Conservation (phyloP, 306 rosid species). For the Pachyrhizus erosus region DNA sequence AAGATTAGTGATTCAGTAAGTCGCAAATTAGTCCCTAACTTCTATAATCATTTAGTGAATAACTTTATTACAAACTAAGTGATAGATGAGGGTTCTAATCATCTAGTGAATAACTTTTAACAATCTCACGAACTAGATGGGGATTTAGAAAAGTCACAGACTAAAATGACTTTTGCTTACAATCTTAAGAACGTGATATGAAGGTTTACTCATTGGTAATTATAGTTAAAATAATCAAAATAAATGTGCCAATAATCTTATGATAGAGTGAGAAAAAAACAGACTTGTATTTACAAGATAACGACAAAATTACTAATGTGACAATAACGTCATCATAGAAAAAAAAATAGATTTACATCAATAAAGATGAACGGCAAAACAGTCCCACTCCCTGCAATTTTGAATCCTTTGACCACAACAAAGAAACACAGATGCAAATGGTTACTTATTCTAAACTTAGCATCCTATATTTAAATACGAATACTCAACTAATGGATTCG, state of each 20-base stretch:
- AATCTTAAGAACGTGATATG: neutral
- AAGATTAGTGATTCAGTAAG: neutral
- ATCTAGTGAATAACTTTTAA: neutral
- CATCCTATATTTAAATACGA: neutral
- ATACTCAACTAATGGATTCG: neutral
- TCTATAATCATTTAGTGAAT: neutral
- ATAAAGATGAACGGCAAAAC: neutral
- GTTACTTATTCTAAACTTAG: neutral
- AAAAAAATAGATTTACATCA: neutral
- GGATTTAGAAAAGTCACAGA: no score
- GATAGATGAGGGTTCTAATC: neutral
- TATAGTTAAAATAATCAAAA: neutral
- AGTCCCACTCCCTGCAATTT: neutral
- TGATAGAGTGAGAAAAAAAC: neutral
- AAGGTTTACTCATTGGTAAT: neutral
- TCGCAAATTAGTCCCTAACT: neutral
- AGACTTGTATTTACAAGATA: no score
- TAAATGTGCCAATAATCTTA: neutral
- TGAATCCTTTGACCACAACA: neutral
- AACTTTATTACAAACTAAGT: neutral
- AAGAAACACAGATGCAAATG: constrained; percentile 5
- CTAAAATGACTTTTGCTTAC: neutral
- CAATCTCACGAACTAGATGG: neutral
- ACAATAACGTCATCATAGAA: neutral
- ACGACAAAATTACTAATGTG: neutral